Evolutionary conservation across 2,329 filamentous ascomycete genomes (phyloP).

Genomic region (Dryadomyces quercivorus): DNA sequence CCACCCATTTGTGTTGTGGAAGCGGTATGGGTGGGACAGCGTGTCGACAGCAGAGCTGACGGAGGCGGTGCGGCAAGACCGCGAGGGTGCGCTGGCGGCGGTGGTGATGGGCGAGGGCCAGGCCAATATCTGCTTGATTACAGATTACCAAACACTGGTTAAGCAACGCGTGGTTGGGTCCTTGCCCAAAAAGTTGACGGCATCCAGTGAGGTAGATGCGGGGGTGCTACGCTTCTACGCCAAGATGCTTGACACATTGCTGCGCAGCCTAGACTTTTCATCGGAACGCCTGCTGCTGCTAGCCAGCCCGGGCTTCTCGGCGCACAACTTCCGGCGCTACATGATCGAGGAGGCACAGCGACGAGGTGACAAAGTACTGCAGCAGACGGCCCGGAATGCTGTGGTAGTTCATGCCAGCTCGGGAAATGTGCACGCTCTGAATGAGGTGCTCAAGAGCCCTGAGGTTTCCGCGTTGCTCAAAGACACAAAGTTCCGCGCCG

Average conservation of each 20-base stretch:
- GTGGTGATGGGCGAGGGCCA: conserved; percentile 88
- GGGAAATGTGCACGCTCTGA: conserved; percentile 75
- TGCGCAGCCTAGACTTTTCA: conserved; percentile 65
- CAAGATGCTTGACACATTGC: conserved; percentile 60
- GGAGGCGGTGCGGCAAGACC: conserved; percentile 68
- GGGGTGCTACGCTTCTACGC: conserved; percentile 69
- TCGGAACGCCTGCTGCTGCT: conserved; percentile 63
- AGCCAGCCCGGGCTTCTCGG: conserved; percentile 82
- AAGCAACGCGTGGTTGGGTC: conserved; percentile 56
- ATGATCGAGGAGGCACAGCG: conserved; percentile 47
- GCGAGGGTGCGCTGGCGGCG: conserved; percentile 72
- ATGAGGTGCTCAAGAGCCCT: conserved; percentile 73
- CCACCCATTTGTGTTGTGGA: conserved; percentile 78
- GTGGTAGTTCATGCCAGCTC: conserved; percentile 75
- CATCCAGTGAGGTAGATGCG: conserved; percentile 53
- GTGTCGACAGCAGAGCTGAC: conserved; percentile 67
- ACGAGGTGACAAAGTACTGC: conserved; percentile 55
- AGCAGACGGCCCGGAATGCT: conserved; percentile 46
- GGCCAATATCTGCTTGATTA: conserved; percentile 74
- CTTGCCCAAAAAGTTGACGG: conserved; percentile 55
- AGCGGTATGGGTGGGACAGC: conserved; percentile 79
- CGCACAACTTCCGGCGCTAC: conserved; percentile 67
- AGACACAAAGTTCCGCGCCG: conserved; percentile 77
- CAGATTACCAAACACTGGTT: conserved; percentile 65
- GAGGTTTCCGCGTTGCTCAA: conserved; percentile 67